Evolutionary conservation across 768 basidiomycete genomes (phyloP).

Genomic region (Rubroboletus pulcherrimus): DNA sequence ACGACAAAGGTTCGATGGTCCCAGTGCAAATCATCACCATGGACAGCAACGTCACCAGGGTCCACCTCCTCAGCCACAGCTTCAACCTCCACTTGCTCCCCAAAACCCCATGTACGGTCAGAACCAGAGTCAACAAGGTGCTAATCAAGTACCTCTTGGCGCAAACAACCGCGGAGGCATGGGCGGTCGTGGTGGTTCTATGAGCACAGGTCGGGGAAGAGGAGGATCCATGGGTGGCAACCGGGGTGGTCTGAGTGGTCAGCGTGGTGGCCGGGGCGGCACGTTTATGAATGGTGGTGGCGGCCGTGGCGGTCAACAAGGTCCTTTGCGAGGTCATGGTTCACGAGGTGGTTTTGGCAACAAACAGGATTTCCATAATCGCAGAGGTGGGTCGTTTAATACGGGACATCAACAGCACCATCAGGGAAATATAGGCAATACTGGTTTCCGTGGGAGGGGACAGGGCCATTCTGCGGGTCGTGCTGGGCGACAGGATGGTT

Average conservation of each 20-base stretch:
- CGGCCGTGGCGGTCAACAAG: conserved; percentile 45
- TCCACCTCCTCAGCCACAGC: conserved; percentile 61
- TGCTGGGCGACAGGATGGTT: conserved; percentile 37
- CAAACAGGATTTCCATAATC: conserved; percentile 59
- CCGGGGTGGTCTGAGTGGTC: conserved; percentile 43
- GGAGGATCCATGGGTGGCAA: conserved; percentile 46
- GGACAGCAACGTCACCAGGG: conserved; percentile 43
- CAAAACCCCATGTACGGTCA: conserved; percentile 30
- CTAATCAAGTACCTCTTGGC: conserved; percentile 39
- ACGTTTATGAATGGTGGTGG: conserved; percentile 33
- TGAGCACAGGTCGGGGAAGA: conserved; percentile 36
- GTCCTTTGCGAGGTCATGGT: conserved; percentile 56
- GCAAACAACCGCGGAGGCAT: conserved; percentile 45
- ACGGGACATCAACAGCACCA: conserved; percentile 39
- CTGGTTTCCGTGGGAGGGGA: conserved; percentile 57
- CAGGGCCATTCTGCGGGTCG: conserved; percentile 47
- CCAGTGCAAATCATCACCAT: conserved; percentile 44
- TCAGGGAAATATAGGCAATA: conserved; percentile 36
- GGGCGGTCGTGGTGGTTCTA: conserved; percentile 40
- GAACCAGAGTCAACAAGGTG: conserved; percentile 40
- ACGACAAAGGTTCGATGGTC: conserved; percentile 83
- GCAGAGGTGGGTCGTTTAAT: conserved; percentile 63
- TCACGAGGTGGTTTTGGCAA: conserved; percentile 64
- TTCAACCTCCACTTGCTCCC: conserved; percentile 34
- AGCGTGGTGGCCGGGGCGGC: conserved; percentile 41